Conservation (phyloP, 108 stramenopile species). For the Cyclotella cryptica region DNA sequence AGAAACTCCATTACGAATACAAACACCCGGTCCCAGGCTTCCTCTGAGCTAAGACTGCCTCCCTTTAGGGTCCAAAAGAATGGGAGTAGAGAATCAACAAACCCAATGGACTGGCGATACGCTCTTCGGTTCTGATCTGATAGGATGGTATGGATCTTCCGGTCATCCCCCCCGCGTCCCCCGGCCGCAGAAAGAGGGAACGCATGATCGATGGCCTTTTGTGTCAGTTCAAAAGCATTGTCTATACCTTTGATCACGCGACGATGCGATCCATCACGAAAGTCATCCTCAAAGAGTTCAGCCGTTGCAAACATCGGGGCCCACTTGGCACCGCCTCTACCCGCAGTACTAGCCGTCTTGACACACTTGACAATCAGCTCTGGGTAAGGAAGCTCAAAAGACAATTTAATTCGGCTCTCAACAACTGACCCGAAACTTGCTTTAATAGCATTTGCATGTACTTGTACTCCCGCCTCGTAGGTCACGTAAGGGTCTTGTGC, state of each 20-base stretch:
- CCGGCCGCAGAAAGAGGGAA: not conserved
- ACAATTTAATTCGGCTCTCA: not conserved
- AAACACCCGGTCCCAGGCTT: slow-evolving; percentile 10
- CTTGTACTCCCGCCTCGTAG: not conserved
- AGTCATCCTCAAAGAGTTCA: not conserved
- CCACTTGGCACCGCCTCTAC: not conserved
- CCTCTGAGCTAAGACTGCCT: not conserved
- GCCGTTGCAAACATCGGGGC: slow-evolving; percentile 1
- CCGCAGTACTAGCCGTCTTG: not conserved
- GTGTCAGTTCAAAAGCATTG: not conserved
- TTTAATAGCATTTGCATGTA: slow-evolving; percentile 2
- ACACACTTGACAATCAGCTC: not conserved
- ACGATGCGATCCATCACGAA: not conserved
- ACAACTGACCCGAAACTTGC: not conserved
- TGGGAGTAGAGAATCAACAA: not conserved
- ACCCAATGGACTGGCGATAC: not conserved
- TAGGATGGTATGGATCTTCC: not conserved
- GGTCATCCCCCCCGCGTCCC: not conserved
- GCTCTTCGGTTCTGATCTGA: not conserved
- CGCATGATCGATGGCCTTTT: too few species aligned
- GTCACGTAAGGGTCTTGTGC: slow-evolving; percentile 4
- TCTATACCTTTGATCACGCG: not conserved
- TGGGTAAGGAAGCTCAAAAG: slow-evolving; percentile 1
- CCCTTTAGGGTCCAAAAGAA: slow-evolving; percentile 5
- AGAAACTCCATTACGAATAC: slow-evolving; percentile 2